A percentile compares a stretch with the other conserved stretches of the same genome.
Conservation (phyloP, 495 filamentous ascomycete genomes). For the Hyaloscypha hepaticicola region DNA sequence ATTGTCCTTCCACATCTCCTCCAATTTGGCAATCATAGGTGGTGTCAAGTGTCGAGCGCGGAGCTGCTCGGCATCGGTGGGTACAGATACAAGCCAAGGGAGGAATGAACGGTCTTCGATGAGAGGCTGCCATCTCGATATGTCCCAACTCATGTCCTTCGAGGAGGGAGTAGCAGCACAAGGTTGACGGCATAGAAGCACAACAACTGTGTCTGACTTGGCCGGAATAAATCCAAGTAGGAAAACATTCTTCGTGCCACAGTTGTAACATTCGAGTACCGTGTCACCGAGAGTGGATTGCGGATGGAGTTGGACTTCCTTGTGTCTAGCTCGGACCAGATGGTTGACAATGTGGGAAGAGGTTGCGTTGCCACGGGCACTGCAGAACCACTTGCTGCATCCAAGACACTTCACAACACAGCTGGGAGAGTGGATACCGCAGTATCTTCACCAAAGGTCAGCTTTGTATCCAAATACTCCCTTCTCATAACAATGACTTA, state of each 20-base stretch:
- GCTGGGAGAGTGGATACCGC: slow-evolving; percentile 92
- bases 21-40: slow-evolving; percentile 93
- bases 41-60: slow-evolving; percentile 91
- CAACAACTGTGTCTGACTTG: slow-evolving; percentile 97
- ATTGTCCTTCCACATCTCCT: slow-evolving; percentile 99
- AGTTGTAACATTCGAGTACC: slow-evolving; percentile 98
- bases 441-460: slow-evolving; percentile 62
- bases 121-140: slow-evolving; percentile 94
- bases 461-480: background rate
- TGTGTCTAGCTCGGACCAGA: slow-evolving; percentile 93
- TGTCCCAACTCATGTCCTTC: slow-evolving; percentile 99
- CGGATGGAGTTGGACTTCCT: slow-evolving; percentile 97
- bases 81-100: slow-evolving; percentile 86
- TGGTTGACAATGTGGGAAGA: slow-evolving; percentile 99
- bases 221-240: slow-evolving; percentile 99
- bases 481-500: slow-evolving; percentile 49
- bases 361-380: slow-evolving; percentile 91
- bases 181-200: slow-evolving; percentile 93
- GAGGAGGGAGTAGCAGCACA: slow-evolving; percentile 91
- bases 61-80: slow-evolving; percentile 93
- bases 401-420: slow-evolving; percentile 94
- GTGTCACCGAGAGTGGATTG: slow-evolving; percentile 95
- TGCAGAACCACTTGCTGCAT: slow-evolving; percentile 99
- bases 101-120: slow-evolving; percentile 97
- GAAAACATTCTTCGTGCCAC: slow-evolving; percentile 98